Evolutionary conservation across 345 rosid species (phyloP), one percentile per base, ranked within the genome.

Genomic region (Capsella bursapastoris): DNA sequence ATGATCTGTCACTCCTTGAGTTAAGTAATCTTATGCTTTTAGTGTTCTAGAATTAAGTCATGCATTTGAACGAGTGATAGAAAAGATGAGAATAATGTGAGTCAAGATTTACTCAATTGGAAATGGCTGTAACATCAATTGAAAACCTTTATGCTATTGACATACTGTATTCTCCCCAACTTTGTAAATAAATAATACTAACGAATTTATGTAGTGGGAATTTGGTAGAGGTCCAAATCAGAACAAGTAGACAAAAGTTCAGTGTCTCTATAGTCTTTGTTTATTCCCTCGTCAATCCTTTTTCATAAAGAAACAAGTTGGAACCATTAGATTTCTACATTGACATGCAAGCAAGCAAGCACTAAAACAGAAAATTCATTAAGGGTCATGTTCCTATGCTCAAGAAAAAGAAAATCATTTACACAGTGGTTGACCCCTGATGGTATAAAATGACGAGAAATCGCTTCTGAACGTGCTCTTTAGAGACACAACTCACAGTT

Each of bases 361-460:
- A 44, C 15, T 13, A 13, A 4, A 43, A 0, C 5, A 14, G 16
- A 5, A 14, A 13, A 43, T 13, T 7, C 48, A 43, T 6, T 0
- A 44, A 14, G 7, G n/a, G 48, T 13, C 48, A 7, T 37, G 10
- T 7, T 8, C 40, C 3, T 37, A 35, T 35, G 1, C 38, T 8
- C 38, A 35, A 34, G 38, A 7, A 34, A 34, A 34, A 35, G 38
- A 8, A 37, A 37, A 62, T 13, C 57, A 16, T 56, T 27, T 66
- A 75, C 87, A 57, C 58, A 94, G 97, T 97, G 6, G 96, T 85
- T 43, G 97, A 94, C 32, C 82, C 98, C 63, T 86, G 87, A 83
- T 91, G 95, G 80, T 88, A 91, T 29, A 13, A 75, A 43, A 91
- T 34, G 49, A 94, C 90, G 73, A 94, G 75, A 74, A 94, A 90